phyloP scores from a whole-genome alignment of 2,329 filamentous ascomycete species.

The Monosporascus sp. region DNA sequence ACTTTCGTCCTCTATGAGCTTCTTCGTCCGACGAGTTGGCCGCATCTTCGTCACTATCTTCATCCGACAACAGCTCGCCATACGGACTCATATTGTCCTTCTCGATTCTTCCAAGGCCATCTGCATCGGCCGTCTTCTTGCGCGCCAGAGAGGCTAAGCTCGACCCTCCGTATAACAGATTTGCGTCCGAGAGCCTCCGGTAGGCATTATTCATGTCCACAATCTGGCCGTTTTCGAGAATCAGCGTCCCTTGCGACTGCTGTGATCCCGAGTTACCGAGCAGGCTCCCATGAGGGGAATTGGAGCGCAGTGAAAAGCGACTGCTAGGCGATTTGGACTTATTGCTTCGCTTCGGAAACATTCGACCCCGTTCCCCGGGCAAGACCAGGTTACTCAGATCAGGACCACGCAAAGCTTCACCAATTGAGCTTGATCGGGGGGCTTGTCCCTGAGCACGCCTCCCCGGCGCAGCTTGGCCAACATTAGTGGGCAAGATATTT shows the following conservation, averaged over 20 bases:
- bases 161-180: slow-evolving; percentile 58
- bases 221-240: slow-evolving; percentile 55
- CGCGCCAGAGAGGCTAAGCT: slow-evolving; percentile 57
- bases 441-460: slow-evolving; percentile 27
- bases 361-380: slow-evolving; percentile 38
- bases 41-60: slow-evolving; percentile 61
- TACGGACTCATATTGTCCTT: slow-evolving; percentile 65
- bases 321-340: slow-evolving; percentile 52
- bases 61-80: slow-evolving; percentile 58
- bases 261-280: slow-evolving; percentile 31
- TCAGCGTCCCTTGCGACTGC: slow-evolving; percentile 34
- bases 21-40: slow-evolving; percentile 61
- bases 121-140: slow-evolving; percentile 42
- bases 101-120: slow-evolving; percentile 51
- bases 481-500: slow-evolving; percentile 49
- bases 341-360: slow-evolving; percentile 35
- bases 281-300: slow-evolving; percentile 35
- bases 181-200: slow-evolving; percentile 65
- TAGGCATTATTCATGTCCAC: slow-evolving; percentile 68
- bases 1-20: slow-evolving; percentile 55
- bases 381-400: slow-evolving; percentile 47
- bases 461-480: slow-evolving; percentile 42
- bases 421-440: slow-evolving; percentile 37
- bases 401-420: slow-evolving; percentile 48
- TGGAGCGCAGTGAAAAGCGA: slow-evolving; percentile 44